These are phyloP conservation scores for Rubia occidens DNA, from an alignment of 305 asterid species.

Conservation along the genomic window DNA sequence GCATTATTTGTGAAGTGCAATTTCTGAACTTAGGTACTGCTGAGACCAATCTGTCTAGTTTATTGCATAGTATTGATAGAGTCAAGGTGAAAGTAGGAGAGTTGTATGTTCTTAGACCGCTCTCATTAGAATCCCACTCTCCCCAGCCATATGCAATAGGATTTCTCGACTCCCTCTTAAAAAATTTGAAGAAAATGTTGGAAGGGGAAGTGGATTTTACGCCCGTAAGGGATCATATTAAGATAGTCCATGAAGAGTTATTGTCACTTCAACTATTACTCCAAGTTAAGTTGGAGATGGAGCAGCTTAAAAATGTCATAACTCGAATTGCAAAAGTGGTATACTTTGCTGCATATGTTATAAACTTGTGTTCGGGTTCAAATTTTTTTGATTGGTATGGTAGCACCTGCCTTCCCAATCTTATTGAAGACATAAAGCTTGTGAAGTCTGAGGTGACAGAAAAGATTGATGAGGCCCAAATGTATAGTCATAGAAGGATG, in stretches of 20 bases:
- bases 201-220: neutral
- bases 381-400: neutral
- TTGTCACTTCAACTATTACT: too few species aligned
- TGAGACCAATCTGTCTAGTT: too few species aligned
- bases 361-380: neutral
- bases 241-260: neutral
- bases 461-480: neutral
- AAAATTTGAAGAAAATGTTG: constrained; percentile 6
- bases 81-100: too few species aligned
- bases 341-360: constrained; percentile 11
- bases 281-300: too few species aligned
- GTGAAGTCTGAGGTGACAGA: neutral
- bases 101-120: too few species aligned
- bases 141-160: constrained; percentile 19
- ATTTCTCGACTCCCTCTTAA: constrained; percentile 8
- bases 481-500: neutral
- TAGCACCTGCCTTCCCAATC: too few species aligned
- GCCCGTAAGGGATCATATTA: neutral
- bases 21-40: too few species aligned
- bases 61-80: too few species aligned
- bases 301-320: too few species aligned
- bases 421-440: neutral
- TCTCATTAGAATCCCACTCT: neutral
- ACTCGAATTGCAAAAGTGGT: too few species aligned
- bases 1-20: too few species aligned